These are phyloP conservation scores for Trifolium dubium DNA, from an alignment of 306 rosid genomes.

Conservation along the genomic window DNA sequence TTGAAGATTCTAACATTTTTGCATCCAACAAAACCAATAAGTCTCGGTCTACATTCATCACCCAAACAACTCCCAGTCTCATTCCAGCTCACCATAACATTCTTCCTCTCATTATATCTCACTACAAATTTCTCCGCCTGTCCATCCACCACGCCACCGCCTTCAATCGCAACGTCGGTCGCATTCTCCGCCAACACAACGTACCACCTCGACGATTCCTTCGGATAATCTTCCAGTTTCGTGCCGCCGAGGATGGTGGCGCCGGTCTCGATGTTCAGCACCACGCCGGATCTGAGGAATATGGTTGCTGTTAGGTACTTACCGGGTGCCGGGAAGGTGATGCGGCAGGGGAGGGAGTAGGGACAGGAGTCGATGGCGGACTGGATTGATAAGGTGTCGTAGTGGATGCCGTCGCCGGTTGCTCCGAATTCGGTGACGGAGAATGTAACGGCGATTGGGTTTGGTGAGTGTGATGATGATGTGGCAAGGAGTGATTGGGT, in stretches of 20 bases:
- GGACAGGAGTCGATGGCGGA: slow-evolving; percentile 80
- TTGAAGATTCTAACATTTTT: slow-evolving; percentile 59
- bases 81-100: slow-evolving; percentile 97
- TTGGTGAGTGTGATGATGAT: slow-evolving; percentile 41
- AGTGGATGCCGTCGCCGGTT: slow-evolving; percentile 67
- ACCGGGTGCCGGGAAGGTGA: slow-evolving; percentile 71
- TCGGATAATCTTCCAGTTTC: slow-evolving; percentile 65
- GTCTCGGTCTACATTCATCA: slow-evolving; percentile 90
- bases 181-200: slow-evolving; percentile 87
- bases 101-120: slow-evolving; percentile 72
- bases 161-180: slow-evolving; percentile 70
- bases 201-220: slow-evolving; percentile 70
- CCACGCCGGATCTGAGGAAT: slow-evolving; percentile 75
- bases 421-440: slow-evolving; percentile 83
- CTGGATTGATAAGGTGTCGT: slow-evolving; percentile 84
- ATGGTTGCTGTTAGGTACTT: slow-evolving; percentile 80
- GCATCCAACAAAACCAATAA: slow-evolving; percentile 71
- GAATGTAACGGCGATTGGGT: slow-evolving; percentile 36
- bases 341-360: slow-evolving; percentile 46
- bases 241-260: slow-evolving; percentile 75
- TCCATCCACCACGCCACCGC: slow-evolving; percentile 93
- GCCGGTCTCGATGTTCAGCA: slow-evolving; percentile 57
- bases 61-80: slow-evolving; percentile 76
- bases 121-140: slow-evolving; percentile 76
- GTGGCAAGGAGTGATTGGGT: slow-evolving; percentile 53